These are phyloP conservation scores for Endocladia muricata DNA, from an alignment of 31 red algal species.

Conservation along the genomic window DNA sequence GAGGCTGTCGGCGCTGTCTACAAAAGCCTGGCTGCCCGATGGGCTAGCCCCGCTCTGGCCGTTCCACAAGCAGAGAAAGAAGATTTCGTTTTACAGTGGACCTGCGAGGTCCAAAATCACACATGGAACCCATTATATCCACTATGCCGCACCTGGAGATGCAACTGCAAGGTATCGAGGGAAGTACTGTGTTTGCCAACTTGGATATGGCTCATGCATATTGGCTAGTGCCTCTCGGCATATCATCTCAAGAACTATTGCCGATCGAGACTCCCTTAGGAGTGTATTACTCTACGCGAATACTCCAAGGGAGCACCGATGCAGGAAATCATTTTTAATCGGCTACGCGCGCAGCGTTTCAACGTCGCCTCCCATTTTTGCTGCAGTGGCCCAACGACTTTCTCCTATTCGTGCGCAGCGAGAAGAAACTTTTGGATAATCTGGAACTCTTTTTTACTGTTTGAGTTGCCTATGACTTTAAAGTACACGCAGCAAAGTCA, in stretches of 20 bases:
- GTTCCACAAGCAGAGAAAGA: neutral
- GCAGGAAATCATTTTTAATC: neutral
- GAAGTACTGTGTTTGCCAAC: conserved; percentile 6
- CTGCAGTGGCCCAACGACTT: neutral
- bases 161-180: neutral
- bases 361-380: neutral
- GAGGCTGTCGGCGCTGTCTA: neutral
- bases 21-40: neutral
- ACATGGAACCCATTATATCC: neutral
- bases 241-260: neutral
- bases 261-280: neutral
- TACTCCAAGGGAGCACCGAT: neutral
- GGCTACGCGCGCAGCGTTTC: neutral
- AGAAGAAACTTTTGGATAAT: neutral
- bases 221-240: neutral
- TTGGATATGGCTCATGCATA: conserved; percentile 7
- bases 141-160: conserved; percentile 21
- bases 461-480: neutral
- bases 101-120: neutral
- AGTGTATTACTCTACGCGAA: neutral
- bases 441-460: conserved; percentile 6
- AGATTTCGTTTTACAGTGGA: conserved; percentile 10
- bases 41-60: neutral
- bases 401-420: neutral
- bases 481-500: conserved; percentile 12